Percentiles rank a stretch among this genome's conserved stretches.
phyloP scores from a whole-genome alignment of 768 basidiomycete genomes.

The Candolleomyces efflorescens region DNA sequence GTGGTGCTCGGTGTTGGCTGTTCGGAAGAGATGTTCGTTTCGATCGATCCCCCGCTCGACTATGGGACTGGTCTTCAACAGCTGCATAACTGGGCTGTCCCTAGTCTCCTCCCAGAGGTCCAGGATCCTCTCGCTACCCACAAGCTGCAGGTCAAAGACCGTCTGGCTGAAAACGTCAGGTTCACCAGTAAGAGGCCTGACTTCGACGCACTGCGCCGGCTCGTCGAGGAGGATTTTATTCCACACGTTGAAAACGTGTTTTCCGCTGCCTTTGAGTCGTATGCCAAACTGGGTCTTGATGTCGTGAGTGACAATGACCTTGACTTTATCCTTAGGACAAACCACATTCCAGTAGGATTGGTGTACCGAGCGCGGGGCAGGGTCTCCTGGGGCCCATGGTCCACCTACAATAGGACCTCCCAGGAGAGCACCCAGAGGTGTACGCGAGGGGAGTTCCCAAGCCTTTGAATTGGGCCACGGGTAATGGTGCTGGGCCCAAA shows the following conservation, averaged over 20 bases:
- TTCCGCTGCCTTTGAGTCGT: constrained; percentile 22
- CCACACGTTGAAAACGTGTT: constrained; percentile 38
- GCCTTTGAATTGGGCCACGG: constrained; percentile 33
- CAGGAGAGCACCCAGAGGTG: constrained; percentile 38
- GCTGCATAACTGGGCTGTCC: constrained; percentile 36
- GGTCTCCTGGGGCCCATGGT: constrained; percentile 33
- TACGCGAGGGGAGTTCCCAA: constrained; percentile 24
- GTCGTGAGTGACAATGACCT: constrained; percentile 32
- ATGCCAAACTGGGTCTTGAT: constrained; percentile 30
- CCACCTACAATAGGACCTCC: constrained; percentile 42
- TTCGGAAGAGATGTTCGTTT: constrained; percentile 35
- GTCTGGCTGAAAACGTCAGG: constrained; percentile 37
- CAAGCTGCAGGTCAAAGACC: constrained; percentile 43
- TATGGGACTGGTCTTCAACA: constrained; percentile 39
- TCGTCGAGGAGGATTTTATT: constrained; percentile 32
- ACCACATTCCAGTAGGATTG: constrained; percentile 39
- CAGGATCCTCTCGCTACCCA: constrained; percentile 33
- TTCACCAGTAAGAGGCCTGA: too few relatives aligned
- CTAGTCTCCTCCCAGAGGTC: constrained; percentile 41
- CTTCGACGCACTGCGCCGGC: constrained; percentile 41
- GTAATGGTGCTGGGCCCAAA: constrained; percentile 39
- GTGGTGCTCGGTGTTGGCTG: not conserved
- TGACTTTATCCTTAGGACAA: constrained; percentile 36
- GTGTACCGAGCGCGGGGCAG: constrained; percentile 41
- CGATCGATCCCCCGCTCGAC: constrained; percentile 37